Evolutionary conservation across 2,329 filamentous ascomycete genomes (phyloP).

Genomic region (Coccinonectria pachysandricola): DNA sequence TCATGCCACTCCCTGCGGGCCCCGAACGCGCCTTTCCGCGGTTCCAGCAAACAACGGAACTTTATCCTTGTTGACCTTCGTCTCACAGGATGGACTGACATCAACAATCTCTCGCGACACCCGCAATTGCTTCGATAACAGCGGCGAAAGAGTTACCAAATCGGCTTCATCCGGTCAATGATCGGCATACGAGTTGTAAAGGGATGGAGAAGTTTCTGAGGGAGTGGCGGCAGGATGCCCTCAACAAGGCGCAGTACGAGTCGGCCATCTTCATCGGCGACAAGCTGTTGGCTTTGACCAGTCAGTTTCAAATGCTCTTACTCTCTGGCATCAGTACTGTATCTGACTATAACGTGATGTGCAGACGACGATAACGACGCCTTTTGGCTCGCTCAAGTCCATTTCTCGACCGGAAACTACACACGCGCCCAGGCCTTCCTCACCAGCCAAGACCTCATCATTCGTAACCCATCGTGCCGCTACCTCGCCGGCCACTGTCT

Average conservation of each 20-base stretch:
- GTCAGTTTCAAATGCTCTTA: no score
- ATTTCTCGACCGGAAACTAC: conserved; percentile 93
- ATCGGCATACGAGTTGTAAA: conserved; percentile 1
- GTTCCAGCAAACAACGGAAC: conserved; percentile 6
- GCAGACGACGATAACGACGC: conserved; percentile 93
- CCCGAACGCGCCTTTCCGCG: conserved; percentile 11
- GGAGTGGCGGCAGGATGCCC: conserved; percentile 88
- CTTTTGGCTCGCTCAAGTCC: conserved; percentile 96
- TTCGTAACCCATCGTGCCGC: conserved; percentile 73
- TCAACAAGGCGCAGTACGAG: conserved; percentile 94
- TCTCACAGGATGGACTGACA: no score
- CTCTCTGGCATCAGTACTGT: no score
- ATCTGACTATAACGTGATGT: no score
- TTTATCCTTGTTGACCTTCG: conserved; percentile 17
- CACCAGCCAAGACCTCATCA: conserved; percentile 69
- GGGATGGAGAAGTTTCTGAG: conserved; percentile 86
- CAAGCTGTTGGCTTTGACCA: conserved; percentile 88
- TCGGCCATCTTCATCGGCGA: conserved; percentile 95
- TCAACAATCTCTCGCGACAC: no score
- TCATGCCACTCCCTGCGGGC: conserved; percentile 8
- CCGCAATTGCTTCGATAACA: no score
- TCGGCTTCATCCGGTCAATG: no score
- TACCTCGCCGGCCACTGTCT: conserved; percentile 92
- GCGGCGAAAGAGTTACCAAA: no score
- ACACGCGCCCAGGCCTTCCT: conserved; percentile 83